Evolutionary conservation across 2,329 filamentous ascomycete species (phyloP).

Genomic region (Penicillium rolfsii): DNA sequence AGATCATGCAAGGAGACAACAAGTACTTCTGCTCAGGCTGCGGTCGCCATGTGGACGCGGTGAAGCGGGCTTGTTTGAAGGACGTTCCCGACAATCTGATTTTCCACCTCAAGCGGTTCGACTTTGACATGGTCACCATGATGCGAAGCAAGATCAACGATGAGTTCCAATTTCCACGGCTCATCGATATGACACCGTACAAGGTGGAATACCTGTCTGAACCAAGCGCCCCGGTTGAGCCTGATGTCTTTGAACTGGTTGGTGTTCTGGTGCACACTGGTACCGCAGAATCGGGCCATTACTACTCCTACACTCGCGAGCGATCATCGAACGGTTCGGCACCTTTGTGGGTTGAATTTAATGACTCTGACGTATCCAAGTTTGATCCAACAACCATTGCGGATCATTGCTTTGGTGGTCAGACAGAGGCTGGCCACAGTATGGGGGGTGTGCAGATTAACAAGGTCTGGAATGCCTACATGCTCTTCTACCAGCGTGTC

Average conservation of each 20-base stretch:
- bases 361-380: constrained; percentile 77
- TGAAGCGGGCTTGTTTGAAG: constrained; percentile 91
- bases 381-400: constrained; percentile 78
- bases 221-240: constrained; percentile 56
- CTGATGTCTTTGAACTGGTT: constrained; percentile 90
- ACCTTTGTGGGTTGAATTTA: constrained; percentile 83
- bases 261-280: constrained; percentile 92
- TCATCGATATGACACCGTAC: constrained; percentile 86
- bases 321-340: constrained; percentile 59
- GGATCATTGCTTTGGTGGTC: constrained; percentile 77
- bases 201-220: constrained; percentile 82
- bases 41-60: constrained; percentile 84
- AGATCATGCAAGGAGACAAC: constrained; percentile 97
- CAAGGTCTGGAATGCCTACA: constrained; percentile 86
- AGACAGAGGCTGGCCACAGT: constrained; percentile 58
- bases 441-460: constrained; percentile 56
- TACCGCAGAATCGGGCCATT: constrained; percentile 91
- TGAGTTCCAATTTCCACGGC: constrained; percentile 81
- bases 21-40: constrained; percentile 97
- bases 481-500: constrained; percentile 92
- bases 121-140: constrained; percentile 63
- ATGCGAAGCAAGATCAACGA: constrained; percentile 94
- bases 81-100: constrained; percentile 92
- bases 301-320: constrained; percentile 93
- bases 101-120: constrained; percentile 77